A percentile compares a stretch with the other conserved stretches of the same genome.
Evolutionary conservation across 257 asterid genomes (phyloP).

Genomic region (Solanum arcanum): DNA sequence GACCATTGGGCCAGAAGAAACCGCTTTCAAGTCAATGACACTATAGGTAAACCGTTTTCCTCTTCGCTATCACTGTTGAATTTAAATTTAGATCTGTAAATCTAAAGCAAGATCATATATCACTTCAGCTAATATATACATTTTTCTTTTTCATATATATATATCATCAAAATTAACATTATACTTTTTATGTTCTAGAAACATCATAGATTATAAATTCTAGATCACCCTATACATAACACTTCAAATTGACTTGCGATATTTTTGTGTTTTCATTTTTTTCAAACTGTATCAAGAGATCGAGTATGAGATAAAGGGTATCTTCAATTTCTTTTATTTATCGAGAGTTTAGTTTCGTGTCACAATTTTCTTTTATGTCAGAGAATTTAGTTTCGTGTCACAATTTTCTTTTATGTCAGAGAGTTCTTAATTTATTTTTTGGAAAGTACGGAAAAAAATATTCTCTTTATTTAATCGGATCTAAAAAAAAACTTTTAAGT

Average conservation of each 20-base stretch:
- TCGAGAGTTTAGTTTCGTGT: no score
- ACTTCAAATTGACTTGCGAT: no score
- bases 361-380: no score
- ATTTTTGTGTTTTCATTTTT: no score
- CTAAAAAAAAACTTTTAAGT: no score
- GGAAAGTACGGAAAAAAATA: not conserved
- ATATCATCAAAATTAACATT: not conserved
- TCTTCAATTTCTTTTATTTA: no score
- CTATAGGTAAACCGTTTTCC: conserved; percentile 10
- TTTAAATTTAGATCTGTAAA: not conserved
- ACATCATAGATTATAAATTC: not conserved
- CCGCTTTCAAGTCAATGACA: conserved; percentile 27
- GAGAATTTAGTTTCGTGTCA: no score
- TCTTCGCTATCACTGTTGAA: not conserved
- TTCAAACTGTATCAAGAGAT: not conserved
- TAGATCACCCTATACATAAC: not conserved
- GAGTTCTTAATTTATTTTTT: no score
- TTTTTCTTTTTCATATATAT: not conserved
- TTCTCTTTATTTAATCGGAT: not conserved
- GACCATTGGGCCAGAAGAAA: conserved; percentile 21
- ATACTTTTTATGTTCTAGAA: not conserved
- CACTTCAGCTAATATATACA: not conserved
- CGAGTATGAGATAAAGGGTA: not conserved
- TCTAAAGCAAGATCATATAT: not conserved
- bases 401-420: no score